Percentiles rank a stretch among this genome's conserved stretches.
These are phyloP conservation scores for Saccharomycopsis sp. DNA, from an alignment of 805 yeast genomes.

Conservation along the genomic window DNA sequence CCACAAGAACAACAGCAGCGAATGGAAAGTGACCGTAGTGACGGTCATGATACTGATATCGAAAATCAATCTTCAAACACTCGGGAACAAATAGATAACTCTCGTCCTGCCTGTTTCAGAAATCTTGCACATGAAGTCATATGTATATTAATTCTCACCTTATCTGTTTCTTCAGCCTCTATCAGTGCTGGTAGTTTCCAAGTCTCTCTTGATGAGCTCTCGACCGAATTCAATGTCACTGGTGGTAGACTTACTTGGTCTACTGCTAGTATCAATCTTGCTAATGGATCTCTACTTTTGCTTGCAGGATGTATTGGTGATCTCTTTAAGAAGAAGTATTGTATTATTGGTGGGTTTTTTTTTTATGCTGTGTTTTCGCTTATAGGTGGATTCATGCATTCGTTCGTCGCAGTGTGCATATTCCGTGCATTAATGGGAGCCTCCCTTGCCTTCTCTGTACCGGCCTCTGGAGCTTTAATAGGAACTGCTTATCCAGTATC, in stretches of 20 bases:
- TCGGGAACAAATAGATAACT: conserved; percentile 19
- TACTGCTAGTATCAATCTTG: conserved; percentile 34
- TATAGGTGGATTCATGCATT: conserved; percentile 32
- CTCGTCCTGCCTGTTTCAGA: conserved; percentile 33
- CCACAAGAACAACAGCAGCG: not conserved
- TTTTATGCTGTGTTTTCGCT: conserved; percentile 30
- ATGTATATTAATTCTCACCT: conserved; percentile 30
- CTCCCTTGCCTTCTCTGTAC: conserved; percentile 37
- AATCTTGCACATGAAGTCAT: conserved; percentile 30
- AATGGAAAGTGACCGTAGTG: not conserved
- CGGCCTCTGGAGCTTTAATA: conserved; percentile 42
- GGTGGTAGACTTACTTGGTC: conserved; percentile 43
- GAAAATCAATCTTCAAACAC: not conserved
- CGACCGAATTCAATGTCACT: conserved; percentile 30
- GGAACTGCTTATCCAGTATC: conserved; percentile 37
- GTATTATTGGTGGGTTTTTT: conserved; percentile 32
- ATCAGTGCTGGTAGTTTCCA: conserved; percentile 33
- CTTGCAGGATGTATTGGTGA: conserved; percentile 44
- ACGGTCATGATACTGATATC: not conserved
- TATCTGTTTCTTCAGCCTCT: conserved; percentile 38
- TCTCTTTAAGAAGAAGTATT: conserved; percentile 38
- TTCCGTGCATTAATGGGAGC: conserved; percentile 41
- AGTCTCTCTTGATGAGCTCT: conserved; percentile 32
- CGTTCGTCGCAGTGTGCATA: conserved; percentile 34
- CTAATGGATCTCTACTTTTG: conserved; percentile 38